Percentiles rank a stretch among this genome's conserved stretches.
These are phyloP conservation scores for Xylariomycetidae sp. DNA, from an alignment of 2,329 filamentous ascomycete species.

Conservation along the genomic window DNA sequence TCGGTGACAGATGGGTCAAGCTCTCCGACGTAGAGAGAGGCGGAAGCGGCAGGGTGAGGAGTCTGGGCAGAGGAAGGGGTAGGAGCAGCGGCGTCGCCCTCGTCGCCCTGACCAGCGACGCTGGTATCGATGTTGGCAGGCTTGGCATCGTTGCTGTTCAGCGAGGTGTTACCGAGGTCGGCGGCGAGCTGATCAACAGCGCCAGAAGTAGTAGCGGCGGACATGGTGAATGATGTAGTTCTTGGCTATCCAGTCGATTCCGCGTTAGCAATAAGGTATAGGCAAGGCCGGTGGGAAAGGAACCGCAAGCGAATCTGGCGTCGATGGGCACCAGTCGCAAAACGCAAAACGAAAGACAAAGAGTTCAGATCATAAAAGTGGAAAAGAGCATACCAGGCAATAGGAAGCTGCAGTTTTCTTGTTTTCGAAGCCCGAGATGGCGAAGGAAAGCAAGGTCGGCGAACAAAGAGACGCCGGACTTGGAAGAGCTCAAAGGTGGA, in stretches of 20 bases:
- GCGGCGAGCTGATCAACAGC: constrained; percentile 76
- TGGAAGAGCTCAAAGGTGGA: too few species aligned
- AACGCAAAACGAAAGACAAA: too few species aligned
- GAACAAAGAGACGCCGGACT: too few species aligned
- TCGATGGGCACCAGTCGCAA: too few species aligned
- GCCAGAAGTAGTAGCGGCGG: constrained; percentile 52
- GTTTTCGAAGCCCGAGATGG: too few species aligned
- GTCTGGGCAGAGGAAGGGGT: constrained; percentile 67
- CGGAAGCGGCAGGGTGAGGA: constrained; percentile 82
- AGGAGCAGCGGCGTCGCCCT: constrained; percentile 61
- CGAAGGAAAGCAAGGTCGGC: too few species aligned
- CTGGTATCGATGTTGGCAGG: constrained; percentile 72
- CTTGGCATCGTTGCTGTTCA: constrained; percentile 64
- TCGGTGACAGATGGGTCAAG: constrained; percentile 97
- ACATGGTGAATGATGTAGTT: constrained; percentile 42
- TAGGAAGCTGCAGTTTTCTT: too few species aligned
- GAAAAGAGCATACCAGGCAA: too few species aligned
- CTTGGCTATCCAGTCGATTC: constrained; percentile 9
- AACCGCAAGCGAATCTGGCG: too few species aligned
- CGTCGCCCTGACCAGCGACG: constrained; percentile 50
- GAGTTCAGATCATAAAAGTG: too few species aligned
- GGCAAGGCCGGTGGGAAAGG: too few species aligned
- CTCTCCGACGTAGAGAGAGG: constrained; percentile 98
- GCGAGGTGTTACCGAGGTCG: constrained; percentile 68
- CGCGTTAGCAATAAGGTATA: constrained; percentile 11